Evolutionary conservation across 805 yeast genomes (phyloP).

Genomic region (Saturnispora quitensis): DNA sequence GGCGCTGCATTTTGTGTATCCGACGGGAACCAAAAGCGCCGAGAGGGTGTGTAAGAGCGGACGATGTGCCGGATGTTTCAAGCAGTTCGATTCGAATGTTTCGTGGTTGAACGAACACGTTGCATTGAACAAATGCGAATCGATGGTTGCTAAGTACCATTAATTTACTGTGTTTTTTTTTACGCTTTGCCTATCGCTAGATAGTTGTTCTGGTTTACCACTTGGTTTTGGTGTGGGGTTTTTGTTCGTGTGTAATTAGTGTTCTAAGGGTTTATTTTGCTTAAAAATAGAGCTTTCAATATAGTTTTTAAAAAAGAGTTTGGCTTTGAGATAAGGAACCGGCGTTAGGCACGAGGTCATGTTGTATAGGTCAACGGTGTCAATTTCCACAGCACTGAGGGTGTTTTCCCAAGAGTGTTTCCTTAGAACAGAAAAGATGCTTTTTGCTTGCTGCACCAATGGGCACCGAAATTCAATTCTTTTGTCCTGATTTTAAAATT

Average conservation of each 20-base stretch:
- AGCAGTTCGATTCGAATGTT: slow-evolving; percentile 37
- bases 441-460: too few species aligned
- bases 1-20: slow-evolving; percentile 48
- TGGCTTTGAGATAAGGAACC: too few species aligned
- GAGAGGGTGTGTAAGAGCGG: slow-evolving; percentile 37
- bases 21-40: slow-evolving; percentile 43
- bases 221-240: neutral
- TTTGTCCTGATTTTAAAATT: too few species aligned
- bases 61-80: slow-evolving; percentile 47
- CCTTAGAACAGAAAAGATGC: too few species aligned
- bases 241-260: neutral
- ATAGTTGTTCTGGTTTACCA: neutral
- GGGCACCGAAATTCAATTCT: too few species aligned
- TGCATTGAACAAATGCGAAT: slow-evolving; percentile 39
- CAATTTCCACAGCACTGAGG: too few species aligned
- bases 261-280: neutral
- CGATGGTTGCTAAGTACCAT: slow-evolving; percentile 20
- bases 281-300: too few species aligned
- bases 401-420: too few species aligned
- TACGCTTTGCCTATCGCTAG: neutral
- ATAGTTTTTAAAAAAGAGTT: too few species aligned
- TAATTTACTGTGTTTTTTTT: neutral
- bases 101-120: slow-evolving; percentile 46
- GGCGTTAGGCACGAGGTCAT: too few species aligned
- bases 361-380: too few species aligned